phyloP scores from a whole-genome alignment of 176 grass and related monocot genomes.

The Paspalum vaginatum region DNA sequence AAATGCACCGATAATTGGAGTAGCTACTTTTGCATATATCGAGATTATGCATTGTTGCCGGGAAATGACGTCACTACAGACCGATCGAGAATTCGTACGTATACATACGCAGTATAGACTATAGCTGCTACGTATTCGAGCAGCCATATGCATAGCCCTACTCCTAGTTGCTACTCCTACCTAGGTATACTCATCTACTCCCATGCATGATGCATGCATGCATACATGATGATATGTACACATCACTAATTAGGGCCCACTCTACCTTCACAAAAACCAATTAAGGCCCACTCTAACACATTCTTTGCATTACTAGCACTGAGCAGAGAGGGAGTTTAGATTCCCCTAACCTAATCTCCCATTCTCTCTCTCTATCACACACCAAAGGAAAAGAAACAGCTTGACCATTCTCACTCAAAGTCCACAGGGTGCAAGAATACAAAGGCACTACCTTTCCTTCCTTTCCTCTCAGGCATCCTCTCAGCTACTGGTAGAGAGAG shows the following conservation, averaged over 20 bases:
- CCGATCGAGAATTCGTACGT: not conserved
- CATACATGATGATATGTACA: not conserved
- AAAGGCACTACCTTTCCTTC: constrained; percentile 49
- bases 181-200: no score
- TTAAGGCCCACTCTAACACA: not conserved
- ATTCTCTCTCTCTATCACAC: constrained; percentile 10
- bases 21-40: no score
- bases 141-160: not conserved
- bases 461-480: not conserved
- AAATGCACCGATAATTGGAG: no score
- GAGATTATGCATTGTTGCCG: no score
- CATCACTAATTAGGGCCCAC: not conserved
- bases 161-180: no score
- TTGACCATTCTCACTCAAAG: constrained; percentile 48
- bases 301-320: not conserved
- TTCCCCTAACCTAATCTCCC: constrained; percentile 47
- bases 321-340: constrained; percentile 38
- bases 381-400: not conserved
- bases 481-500: constrained; percentile 27
- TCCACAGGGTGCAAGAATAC: constrained; percentile 66
- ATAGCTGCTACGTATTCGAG: not conserved
- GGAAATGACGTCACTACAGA: no score
- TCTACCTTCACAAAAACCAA: no score
- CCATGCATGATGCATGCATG: not conserved
- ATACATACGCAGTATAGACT: not conserved